phyloP scores from a whole-genome alignment of 106 monocot genomes.

The Phalaenopsis aphrodite region DNA sequence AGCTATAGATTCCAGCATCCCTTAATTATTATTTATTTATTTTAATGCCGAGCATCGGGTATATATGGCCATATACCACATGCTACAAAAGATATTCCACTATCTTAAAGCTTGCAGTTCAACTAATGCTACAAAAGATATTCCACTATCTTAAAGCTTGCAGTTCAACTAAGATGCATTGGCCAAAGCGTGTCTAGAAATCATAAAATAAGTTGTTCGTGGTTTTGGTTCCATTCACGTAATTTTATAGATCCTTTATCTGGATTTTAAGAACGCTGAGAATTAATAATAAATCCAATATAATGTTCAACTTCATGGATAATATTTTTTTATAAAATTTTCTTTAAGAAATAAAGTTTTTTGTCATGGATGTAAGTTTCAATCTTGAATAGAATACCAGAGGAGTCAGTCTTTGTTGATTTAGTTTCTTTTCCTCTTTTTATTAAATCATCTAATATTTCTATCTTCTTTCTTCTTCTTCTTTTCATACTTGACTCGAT shows the following conservation, averaged over 20 bases:
- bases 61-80: too few relatives aligned
- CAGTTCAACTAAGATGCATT: background rate
- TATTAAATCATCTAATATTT: background rate
- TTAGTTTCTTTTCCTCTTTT: background rate
- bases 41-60: too few relatives aligned
- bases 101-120: too few relatives aligned
- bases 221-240: background rate
- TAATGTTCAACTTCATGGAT: background rate
- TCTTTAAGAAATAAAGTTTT: background rate
- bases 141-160: too few relatives aligned
- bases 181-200: background rate
- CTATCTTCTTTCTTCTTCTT: background rate
- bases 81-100: too few relatives aligned
- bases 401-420: background rate
- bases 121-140: too few relatives aligned
- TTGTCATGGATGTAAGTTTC: background rate
- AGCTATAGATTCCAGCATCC: too few relatives aligned
- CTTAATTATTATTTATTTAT: too few relatives aligned
- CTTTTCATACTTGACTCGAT: background rate
- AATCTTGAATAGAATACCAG: background rate
- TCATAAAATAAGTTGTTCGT: background rate
- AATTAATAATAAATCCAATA: background rate
- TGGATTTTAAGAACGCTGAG: background rate
- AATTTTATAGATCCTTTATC: background rate
- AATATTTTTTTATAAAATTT: background rate